phyloP scores from a whole-genome alignment of 2,329 filamentous ascomycete genomes.

The Cladosporium sp. region DNA sequence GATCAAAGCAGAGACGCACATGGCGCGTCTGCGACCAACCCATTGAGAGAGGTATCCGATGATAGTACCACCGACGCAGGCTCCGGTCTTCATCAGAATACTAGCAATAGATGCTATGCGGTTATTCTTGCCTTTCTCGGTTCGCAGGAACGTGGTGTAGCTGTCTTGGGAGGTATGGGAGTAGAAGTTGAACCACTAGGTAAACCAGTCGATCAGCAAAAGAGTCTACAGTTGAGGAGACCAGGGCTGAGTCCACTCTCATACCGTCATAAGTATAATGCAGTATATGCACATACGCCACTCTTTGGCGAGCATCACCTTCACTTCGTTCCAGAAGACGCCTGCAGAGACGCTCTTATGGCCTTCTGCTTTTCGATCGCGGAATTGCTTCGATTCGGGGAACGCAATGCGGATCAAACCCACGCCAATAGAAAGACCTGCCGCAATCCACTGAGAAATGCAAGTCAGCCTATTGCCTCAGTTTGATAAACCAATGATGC shows the following conservation, averaged over 20 bases:
- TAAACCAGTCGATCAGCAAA: constrained; percentile 27
- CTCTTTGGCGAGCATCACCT: constrained; percentile 62
- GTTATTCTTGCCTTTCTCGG: constrained; percentile 65
- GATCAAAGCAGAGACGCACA: constrained; percentile 57
- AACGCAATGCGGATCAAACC: constrained; percentile 64
- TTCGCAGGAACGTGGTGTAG: constrained; percentile 76
- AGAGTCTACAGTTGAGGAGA: background rate
- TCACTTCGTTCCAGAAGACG: constrained; percentile 66
- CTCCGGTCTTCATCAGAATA: constrained; percentile 59
- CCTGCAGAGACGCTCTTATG: constrained; percentile 43
- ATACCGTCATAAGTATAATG: constrained; percentile 65
- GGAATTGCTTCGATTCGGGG: constrained; percentile 72
- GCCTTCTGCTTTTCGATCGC: constrained; percentile 61
- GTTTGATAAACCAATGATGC: too few relatives aligned
- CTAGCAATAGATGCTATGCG: constrained; percentile 63
- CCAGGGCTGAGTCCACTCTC: background rate
- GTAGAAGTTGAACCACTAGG: constrained; percentile 56
- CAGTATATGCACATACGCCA: constrained; percentile 78
- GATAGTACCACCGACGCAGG: constrained; percentile 31
- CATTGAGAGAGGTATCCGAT: constrained; percentile 72
- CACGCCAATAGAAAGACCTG: constrained; percentile 64
- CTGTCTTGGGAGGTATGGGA: constrained; percentile 77
- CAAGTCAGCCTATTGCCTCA: too few relatives aligned
- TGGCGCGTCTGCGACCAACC: constrained; percentile 66
- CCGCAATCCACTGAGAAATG: constrained; percentile 59